A percentile compares a stretch with the other conserved stretches of the same genome.
These are phyloP conservation scores for Macrophomina tecta DNA, from an alignment of 2,329 filamentous ascomycete genomes.

Conservation along the genomic window DNA sequence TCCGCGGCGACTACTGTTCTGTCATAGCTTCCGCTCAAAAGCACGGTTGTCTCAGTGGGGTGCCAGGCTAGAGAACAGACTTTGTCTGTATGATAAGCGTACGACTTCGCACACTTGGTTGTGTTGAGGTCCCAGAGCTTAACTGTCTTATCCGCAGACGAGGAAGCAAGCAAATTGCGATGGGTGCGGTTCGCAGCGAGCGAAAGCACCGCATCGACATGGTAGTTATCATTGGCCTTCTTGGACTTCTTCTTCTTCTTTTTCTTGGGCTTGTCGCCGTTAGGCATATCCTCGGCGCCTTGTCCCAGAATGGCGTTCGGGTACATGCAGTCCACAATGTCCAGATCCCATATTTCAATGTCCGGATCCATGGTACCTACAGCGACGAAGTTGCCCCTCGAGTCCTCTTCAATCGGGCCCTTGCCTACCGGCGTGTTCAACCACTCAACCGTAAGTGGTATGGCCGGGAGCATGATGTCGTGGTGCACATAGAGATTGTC, in stretches of 20 bases:
- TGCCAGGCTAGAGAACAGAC: conserved; percentile 97
- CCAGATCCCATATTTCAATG: conserved; percentile 97
- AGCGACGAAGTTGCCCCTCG: conserved; percentile 87
- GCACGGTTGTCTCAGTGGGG: conserved; percentile 80
- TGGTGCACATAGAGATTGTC: conserved; percentile 99
- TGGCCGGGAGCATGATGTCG: conserved; percentile 98
- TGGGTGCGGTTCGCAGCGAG: conserved; percentile 92
- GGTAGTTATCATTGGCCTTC: conserved; percentile 88
- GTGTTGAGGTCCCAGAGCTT: conserved; percentile 98
- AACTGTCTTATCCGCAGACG: conserved; percentile 94
- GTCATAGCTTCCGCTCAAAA: conserved; percentile 94
- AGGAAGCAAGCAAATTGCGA: conserved; percentile 90
- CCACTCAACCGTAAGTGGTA: conserved; percentile 96
- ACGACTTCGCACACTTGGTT: conserved; percentile 91
- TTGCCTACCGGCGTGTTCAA: conserved; percentile 88
- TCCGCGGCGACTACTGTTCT: conserved; percentile 92
- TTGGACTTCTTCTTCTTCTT: conserved; percentile 91
- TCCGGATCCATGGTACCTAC: conserved; percentile 98
- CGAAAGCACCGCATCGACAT: conserved; percentile 91
- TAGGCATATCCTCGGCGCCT: conserved; percentile 55
- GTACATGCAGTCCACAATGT: conserved; percentile 97
- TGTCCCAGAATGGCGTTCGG: conserved; percentile 94
- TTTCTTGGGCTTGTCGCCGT: conserved; percentile 70
- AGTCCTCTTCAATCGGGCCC: conserved; percentile 64
- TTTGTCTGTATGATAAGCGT: conserved; percentile 95